Evolutionary conservation across 192 early-diverging fungal genomes (phyloP), one percentile per base, ranked within the genome.

Genomic region (Obelidium mucronatum): DNA sequence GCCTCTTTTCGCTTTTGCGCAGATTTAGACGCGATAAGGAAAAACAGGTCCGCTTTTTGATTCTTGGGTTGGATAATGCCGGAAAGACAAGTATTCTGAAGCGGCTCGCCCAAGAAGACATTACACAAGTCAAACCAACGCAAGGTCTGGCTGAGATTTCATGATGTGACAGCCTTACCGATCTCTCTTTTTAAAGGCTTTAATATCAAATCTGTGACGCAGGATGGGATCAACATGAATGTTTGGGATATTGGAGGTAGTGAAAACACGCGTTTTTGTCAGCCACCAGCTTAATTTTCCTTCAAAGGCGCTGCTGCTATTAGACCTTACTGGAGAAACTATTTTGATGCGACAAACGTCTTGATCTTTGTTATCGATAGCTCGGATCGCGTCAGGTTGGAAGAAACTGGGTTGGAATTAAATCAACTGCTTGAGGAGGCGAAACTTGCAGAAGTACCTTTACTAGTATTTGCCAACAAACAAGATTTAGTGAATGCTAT

Each of bases 391-490:
- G 80, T 92, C 33, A 81, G 98, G 40, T 83, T 99, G 56, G 88
- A 91, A 24, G 95, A 97, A 82, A 89, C 87, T 83, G 86, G 84
- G 17, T 64, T 79, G 67, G 97, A 99, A 79, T 80, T 99, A 6
- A 72, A 86, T 11, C 75, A 85, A 22, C 81, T 99, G 35, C 83
- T 99, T 24, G 91, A 93, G 72, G 96, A 99, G 76, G 90, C 92
- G 64, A 92, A 91, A 52, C 85, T 99, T 36, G 93, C 93, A 0
- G 95, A 94, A 1, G 97, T 97, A 0, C 94, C 97, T 0, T 63
- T 99, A 11, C 79, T 99, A 51, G 93, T 99, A 2, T 93, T 98
- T 88, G 98, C 97, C 19, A 99, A 99, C 78, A 99, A 99, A 78
- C 98, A 99, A 79, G 98, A 99, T 79, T 87, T 99, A 11, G 67